These are phyloP conservation scores for Phycomyces blakesleeanus DNA, from an alignment of 192 early-diverging fungal species.

Conservation along the genomic window DNA sequence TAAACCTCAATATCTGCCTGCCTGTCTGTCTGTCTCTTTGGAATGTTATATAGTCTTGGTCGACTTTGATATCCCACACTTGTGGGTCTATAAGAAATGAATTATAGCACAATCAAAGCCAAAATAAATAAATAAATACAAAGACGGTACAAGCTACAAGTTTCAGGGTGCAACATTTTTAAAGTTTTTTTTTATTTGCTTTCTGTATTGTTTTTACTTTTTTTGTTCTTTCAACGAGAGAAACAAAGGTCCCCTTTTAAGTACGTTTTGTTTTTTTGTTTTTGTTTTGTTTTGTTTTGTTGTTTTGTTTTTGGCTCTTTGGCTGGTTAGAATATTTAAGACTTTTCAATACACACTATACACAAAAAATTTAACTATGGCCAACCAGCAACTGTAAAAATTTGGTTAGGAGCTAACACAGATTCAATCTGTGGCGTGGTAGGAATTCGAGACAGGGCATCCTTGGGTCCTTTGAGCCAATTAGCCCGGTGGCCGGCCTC, in stretches of 20 bases:
- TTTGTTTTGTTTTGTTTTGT: neutral
- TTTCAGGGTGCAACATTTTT: conserved; percentile 1
- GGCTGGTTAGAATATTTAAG: no score
- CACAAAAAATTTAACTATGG: neutral
- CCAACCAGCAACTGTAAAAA: conserved; percentile 2
- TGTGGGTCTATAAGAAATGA: neutral
- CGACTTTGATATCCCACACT: no score
- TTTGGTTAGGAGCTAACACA: neutral
- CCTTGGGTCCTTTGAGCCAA: conserved; percentile 42
- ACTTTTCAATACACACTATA: no score
- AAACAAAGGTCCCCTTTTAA: neutral
- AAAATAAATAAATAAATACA: no score
- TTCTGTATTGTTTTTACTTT: neutral
- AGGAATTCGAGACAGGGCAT: conserved; percentile 4
- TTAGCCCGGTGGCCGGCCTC: conserved; percentile 61
- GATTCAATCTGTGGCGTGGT: conserved; percentile 8
- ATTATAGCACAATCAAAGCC: neutral
- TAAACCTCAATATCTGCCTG: no score
- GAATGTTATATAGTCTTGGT: no score
- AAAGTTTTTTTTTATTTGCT: conserved; percentile 2
- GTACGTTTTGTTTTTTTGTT: neutral
- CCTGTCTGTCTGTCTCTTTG: no score
- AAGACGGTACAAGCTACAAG: neutral
- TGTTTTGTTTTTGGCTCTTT: neutral
- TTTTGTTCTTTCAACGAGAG: no score